Base-by-base conservation (phyloP, 257 asterid species). In the Agastache rugosa region DNA sequence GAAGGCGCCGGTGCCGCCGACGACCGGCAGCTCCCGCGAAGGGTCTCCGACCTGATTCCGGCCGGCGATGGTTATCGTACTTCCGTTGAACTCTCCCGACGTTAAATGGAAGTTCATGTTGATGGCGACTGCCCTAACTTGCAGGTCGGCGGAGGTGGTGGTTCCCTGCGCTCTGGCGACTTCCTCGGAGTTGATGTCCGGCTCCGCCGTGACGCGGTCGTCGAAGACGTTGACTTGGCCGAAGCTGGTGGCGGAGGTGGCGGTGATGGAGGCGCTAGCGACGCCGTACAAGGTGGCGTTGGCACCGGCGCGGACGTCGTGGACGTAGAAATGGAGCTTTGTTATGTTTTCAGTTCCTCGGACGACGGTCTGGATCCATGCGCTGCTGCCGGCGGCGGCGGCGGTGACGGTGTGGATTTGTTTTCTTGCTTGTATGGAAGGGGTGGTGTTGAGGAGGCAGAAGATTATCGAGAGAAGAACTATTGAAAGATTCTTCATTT, bases 221-320 rank as follows among this genome's bases (percentile, higher is more conserved):
- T 85, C 90, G 35, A 83, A 2, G 37, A 69, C 90, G 0, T 69
- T 17, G 17, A 85, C 72, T 22, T 42, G 75, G 11, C 87, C 90
- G 59, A 85, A 85, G 2, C 47, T 1, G 0, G 87, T 78, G 11
- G 76, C 1, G 8, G 85, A 85, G 8, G 11, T 63, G 3, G 87
- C 10, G 3, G 87, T 76, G 77, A 83, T 66, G 35, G 77, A 29
- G 8, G 85, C 63, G 9, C 41, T 71, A 0, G 86, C 90, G 3
- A 85, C 86, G 71, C 79, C 83, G 66, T 63, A 79, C 5, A 76
- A 82, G 0, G 84, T 73, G 20, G 56, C 37, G 15, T 71, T 71
- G 1, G 14, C 53, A 0, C 86, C 87, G 8, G 75, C 61, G 8
- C 70, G 31, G 0, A 67, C 44, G 29, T 81, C 87, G 19, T 85